These are phyloP conservation scores for Claviceps digitariae DNA, from an alignment of 2,329 filamentous ascomycete species.

Conservation along the genomic window DNA sequence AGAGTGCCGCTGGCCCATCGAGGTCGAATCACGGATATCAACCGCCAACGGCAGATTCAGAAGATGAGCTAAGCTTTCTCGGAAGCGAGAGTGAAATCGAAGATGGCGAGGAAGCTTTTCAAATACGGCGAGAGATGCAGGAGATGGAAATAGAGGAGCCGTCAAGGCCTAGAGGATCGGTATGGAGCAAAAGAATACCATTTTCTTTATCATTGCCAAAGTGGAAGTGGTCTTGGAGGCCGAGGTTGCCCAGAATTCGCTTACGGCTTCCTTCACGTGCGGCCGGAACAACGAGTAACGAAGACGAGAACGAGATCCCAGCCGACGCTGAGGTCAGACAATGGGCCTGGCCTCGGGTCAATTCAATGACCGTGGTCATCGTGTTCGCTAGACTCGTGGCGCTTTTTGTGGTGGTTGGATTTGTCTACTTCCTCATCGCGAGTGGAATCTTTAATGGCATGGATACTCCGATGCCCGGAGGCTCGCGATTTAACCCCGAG, in stretches of 20 bases:
- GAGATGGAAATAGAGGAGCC: slow-evolving; percentile 79
- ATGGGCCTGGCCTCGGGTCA: slow-evolving; percentile 24
- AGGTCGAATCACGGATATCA: slow-evolving; percentile 50
- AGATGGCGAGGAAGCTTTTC: slow-evolving; percentile 42
- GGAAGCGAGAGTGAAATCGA: slow-evolving; percentile 30
- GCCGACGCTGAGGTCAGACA: slow-evolving; percentile 12
- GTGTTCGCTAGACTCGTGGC: slow-evolving; percentile 62
- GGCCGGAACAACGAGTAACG: slow-evolving; percentile 10
- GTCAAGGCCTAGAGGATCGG: slow-evolving; percentile 26
- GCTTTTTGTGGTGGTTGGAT: slow-evolving; percentile 57
- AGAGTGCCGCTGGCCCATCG: slow-evolving; percentile 24
- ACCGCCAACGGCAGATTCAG: slow-evolving; percentile 66
- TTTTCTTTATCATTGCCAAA: slow-evolving; percentile 37
- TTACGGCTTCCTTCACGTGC: slow-evolving; percentile 32
- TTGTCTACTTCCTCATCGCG: slow-evolving; percentile 76
- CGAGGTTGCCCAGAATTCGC: slow-evolving; percentile 36
- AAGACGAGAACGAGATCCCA: slow-evolving; percentile 5
- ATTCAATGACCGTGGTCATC: slow-evolving; percentile 35
- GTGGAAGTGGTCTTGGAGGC: slow-evolving; percentile 43
- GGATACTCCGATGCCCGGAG: slow-evolving; percentile 46
- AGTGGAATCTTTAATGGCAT: slow-evolving; percentile 67
- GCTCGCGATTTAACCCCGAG: slow-evolving; percentile 68
- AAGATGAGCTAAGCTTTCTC: slow-evolving; percentile 49
- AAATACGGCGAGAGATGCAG: slow-evolving; percentile 69
- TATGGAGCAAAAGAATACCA: slow-evolving; percentile 43